Conservation (phyloP, 2,329 filamentous ascomycete genomes). For the Exophiala sp. region DNA sequence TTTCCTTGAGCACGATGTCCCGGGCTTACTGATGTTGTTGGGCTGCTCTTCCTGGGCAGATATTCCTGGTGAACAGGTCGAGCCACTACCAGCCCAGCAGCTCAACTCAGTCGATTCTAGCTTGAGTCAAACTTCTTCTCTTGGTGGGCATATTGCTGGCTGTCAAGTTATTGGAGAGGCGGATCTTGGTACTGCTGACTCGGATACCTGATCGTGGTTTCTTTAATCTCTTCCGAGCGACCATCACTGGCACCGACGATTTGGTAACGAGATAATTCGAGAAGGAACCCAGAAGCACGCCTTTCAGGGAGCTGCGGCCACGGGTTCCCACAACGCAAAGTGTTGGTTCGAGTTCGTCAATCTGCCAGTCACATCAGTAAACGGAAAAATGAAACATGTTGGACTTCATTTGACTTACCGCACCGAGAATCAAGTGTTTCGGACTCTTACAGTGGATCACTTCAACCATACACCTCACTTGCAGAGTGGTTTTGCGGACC, state of each 20-base stretch:
- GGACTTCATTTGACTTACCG: constrained; percentile 56
- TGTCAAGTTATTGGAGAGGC: constrained; percentile 70
- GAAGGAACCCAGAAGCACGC: constrained; percentile 90
- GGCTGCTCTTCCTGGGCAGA: not conserved
- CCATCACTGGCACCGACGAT: constrained; percentile 95
- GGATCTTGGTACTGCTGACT: constrained; percentile 53
- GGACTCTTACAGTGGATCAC: constrained; percentile 98
- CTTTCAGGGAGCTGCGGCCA: constrained; percentile 85
- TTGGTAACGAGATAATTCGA: constrained; percentile 97
- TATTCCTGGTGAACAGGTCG: not conserved
- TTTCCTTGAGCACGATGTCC: too few species aligned
- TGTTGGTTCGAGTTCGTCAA: constrained; percentile 85
- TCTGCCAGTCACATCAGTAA: constrained; percentile 43
- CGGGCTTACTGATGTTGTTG: too few species aligned
- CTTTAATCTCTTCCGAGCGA: constrained; percentile 79
- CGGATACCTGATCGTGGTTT: constrained; percentile 64
- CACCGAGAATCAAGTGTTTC: constrained; percentile 91
- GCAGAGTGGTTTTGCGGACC: constrained; percentile 81
- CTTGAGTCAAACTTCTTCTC: constrained; percentile 27
- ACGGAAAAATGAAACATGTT: too few species aligned
- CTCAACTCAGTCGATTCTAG: constrained; percentile 24
- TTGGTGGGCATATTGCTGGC: constrained; percentile 21
- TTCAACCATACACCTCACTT: constrained; percentile 89
- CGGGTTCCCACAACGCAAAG: constrained; percentile 88
- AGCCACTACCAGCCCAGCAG: not conserved